Percentiles rank a stretch among this genome's conserved stretches.
phyloP scores from a whole-genome alignment of 2,329 filamentous ascomycete species.

The Macrophomina phaseolina region DNA sequence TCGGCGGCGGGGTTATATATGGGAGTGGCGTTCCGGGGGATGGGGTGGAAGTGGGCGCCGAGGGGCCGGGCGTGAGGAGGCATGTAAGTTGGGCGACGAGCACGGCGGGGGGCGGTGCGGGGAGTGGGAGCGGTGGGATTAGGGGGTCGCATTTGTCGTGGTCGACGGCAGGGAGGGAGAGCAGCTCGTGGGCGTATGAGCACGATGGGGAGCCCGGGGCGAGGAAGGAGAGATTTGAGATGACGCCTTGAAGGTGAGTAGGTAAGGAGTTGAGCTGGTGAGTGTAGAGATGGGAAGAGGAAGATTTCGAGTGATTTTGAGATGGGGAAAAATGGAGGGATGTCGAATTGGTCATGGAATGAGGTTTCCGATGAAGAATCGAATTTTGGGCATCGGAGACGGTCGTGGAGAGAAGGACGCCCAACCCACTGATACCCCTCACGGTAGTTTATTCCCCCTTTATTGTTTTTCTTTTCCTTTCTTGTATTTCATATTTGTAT shows the following conservation, averaged over 20 bases:
- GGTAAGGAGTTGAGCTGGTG: not conserved
- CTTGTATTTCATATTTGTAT: not conserved
- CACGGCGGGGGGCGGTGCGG: not conserved
- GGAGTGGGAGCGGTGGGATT: not conserved
- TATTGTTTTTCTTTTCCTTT: not conserved
- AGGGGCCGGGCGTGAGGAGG: not conserved
- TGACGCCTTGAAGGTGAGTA: conserved; percentile 1
- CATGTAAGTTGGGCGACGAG: conserved; percentile 10
- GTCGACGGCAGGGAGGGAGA: not conserved
- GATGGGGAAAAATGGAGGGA: not conserved
- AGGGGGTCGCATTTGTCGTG: not conserved
- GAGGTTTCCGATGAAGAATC: not conserved
- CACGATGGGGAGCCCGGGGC: not conserved
- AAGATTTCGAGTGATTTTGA: not conserved
- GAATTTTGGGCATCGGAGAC: not conserved
- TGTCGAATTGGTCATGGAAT: not conserved
- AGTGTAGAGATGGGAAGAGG: not conserved
- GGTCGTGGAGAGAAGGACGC: not conserved
- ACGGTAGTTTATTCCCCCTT: not conserved
- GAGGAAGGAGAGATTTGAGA: conserved; percentile 22
- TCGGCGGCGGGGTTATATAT: not conserved
- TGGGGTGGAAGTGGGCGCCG: not conserved
- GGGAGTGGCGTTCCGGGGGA: not conserved
- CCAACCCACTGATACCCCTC: conserved; percentile 4
- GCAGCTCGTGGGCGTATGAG: conserved; percentile 9